Conservation (phyloP, 176 grass and related monocot genomes). For the Pontederia crassipes region DNA sequence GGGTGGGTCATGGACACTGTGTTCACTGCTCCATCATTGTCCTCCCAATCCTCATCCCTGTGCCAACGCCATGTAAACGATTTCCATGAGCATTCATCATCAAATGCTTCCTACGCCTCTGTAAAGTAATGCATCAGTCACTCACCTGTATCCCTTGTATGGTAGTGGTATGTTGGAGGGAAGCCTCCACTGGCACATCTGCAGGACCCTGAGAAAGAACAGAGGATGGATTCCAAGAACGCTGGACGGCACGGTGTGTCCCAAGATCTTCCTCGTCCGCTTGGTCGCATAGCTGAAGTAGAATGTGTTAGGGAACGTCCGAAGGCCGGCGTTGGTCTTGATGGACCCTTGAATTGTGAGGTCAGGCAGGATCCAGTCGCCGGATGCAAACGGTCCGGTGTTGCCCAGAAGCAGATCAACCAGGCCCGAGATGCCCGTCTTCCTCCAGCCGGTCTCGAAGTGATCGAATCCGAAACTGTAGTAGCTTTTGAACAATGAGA, state of each 20-base stretch:
- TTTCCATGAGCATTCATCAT: background rate
- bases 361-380: conserved; percentile 94
- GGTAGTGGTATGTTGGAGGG: conserved; percentile 49
- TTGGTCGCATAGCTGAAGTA: conserved; percentile 99
- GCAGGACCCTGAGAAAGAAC: conserved; percentile 91
- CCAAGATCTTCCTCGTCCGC: conserved; percentile 69
- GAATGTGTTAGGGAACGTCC: conserved; percentile 81
- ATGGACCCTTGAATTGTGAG: conserved; percentile 83
- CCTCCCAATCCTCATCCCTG: conserved; percentile 99
- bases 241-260: conserved; percentile 75
- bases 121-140: background rate
- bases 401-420: conserved; percentile 66
- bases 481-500: conserved; percentile 87
- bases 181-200: conserved; percentile 87
- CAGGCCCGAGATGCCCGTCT: conserved; percentile 61
- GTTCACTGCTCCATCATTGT: conserved; percentile 93
- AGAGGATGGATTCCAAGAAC: conserved; percentile 79
- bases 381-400: conserved; percentile 65
- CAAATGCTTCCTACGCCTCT: background rate
- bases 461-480: conserved; percentile 98
- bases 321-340: conserved; percentile 48
- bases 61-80: background rate
- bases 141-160: conserved; percentile 92
- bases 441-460: conserved; percentile 74
- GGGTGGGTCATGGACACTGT: conserved; percentile 91